These are phyloP conservation scores for Pestalotiopsis sp. DNA, from an alignment of 2,329 filamentous ascomycete genomes.

Conservation along the genomic window DNA sequence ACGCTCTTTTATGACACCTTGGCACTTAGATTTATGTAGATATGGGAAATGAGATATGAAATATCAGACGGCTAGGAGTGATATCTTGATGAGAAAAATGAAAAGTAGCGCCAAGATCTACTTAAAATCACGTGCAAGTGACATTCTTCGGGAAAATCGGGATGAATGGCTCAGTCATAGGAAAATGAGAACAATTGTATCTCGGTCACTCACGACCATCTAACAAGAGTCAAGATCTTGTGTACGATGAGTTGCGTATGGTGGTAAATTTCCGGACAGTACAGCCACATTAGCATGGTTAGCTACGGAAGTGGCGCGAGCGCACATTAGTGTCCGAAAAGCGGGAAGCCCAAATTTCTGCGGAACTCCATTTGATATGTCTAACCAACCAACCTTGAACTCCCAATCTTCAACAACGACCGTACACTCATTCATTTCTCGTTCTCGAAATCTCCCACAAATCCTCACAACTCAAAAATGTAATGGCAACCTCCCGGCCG, in stretches of 20 bases:
- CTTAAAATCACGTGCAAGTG: too few species aligned
- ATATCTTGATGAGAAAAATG: not conserved
- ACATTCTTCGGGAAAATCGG: too few species aligned
- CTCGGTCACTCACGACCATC: too few species aligned
- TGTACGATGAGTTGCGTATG: not conserved
- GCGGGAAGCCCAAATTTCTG: not conserved
- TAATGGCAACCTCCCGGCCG: not conserved
- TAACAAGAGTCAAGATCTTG: too few species aligned
- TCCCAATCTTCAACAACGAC: not conserved
- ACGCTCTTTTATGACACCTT: not conserved
- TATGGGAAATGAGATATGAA: not conserved
- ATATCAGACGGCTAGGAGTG: not conserved
- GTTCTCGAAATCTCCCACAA: not conserved
- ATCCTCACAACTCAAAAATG: not conserved
- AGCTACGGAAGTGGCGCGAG: too few species aligned
- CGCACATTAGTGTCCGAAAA: not conserved
- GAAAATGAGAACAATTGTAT: too few species aligned
- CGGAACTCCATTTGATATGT: not conserved
- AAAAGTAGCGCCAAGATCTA: too few species aligned
- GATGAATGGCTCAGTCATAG: too few species aligned
- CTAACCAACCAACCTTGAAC: too few species aligned
- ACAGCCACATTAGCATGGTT: not conserved
- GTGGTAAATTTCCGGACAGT: not conserved
- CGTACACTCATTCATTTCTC: not conserved
- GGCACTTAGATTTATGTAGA: not conserved